A percentile compares a stretch with the other conserved stretches of the same genome.
Conservation (phyloP, 2,329 filamentous ascomycete species). For the Penicillium sp. region DNA sequence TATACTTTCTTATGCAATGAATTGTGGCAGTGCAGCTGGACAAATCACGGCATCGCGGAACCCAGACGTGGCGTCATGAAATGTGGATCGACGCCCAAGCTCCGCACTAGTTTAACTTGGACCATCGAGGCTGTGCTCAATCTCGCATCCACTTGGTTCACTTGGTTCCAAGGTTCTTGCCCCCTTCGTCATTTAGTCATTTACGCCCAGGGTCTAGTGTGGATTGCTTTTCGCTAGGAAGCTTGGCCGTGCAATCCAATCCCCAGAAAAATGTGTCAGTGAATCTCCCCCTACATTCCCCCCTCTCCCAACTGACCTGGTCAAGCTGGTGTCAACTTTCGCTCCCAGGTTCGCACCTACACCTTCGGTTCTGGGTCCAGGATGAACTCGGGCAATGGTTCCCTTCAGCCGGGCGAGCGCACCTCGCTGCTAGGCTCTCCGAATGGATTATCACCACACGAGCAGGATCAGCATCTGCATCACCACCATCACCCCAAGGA, state of each 20-base stretch:
- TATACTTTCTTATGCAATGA: not conserved
- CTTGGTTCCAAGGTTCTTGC: not conserved
- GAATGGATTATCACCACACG: slow-evolving; percentile 14
- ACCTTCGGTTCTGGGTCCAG: slow-evolving; percentile 26
- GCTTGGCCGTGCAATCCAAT: slow-evolving; percentile 10
- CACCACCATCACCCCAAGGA: slow-evolving; percentile 33
- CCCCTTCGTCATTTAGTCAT: slow-evolving; percentile 4
- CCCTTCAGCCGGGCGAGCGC: slow-evolving; percentile 30
- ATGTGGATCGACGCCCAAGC: not conserved
- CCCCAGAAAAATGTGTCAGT: slow-evolving; percentile 17
- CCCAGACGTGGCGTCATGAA: not conserved
- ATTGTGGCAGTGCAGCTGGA: not conserved
- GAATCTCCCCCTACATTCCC: not conserved
- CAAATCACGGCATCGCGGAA: not conserved
- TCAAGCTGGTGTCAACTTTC: slow-evolving; percentile 26
- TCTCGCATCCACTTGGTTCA: too few relatives aligned
- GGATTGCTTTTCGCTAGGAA: slow-evolving; percentile 9
- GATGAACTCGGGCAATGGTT: slow-evolving; percentile 33
- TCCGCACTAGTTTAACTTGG: not conserved
- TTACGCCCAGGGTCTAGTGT: slow-evolving; percentile 15
- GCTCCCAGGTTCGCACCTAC: slow-evolving; percentile 27
- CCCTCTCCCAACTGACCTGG: slow-evolving; percentile 1
- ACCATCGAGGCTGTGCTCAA: slow-evolving; percentile 9
- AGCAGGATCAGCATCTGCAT: slow-evolving; percentile 11
- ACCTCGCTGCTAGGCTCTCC: slow-evolving; percentile 30